Evolutionary conservation across 495 filamentous ascomycete species (phyloP).

Genomic region (Tuber umbilicatum): DNA sequence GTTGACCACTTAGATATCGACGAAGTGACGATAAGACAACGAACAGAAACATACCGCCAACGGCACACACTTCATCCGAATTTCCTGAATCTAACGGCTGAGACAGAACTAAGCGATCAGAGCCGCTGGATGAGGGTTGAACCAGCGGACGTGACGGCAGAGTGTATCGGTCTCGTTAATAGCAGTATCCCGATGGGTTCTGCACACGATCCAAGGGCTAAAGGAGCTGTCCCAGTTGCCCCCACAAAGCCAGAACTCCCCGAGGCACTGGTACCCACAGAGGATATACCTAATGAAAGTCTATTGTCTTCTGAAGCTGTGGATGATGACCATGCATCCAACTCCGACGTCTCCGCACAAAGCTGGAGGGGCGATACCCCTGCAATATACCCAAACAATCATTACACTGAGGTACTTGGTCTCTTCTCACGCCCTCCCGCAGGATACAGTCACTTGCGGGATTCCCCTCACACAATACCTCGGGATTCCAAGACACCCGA

Average conservation of each 20-base stretch:
- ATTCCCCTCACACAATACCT: conserved; percentile 44
- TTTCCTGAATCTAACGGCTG: conserved; percentile 62
- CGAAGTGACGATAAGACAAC: conserved; percentile 59
- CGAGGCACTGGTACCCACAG: conserved; percentile 38
- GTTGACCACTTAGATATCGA: conserved; percentile 65
- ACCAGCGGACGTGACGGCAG: conserved; percentile 61
- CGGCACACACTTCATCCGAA: conserved; percentile 66
- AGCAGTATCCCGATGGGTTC: conserved; percentile 38
- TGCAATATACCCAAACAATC: conserved; percentile 15
- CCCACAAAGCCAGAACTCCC: conserved; percentile 40
- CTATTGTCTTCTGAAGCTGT: conserved; percentile 42
- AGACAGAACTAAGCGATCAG: conserved; percentile 63
- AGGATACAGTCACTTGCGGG: conserved; percentile 31
- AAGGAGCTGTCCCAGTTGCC: conserved; percentile 41
- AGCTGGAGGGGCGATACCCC: conserved; percentile 24
- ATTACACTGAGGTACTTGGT: conserved; percentile 24
- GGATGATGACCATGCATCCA: conserved; percentile 34
- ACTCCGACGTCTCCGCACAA: conserved; percentile 29
- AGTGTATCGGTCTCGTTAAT: conserved; percentile 55
- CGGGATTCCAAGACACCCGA: conserved; percentile 46
- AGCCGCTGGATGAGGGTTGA: conserved; percentile 67
- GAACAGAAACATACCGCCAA: conserved; percentile 61
- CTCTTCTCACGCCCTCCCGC: conserved; percentile 22
- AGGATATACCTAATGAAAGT: conserved; percentile 43
- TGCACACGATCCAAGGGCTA: conserved; percentile 40